These are phyloP conservation scores for Globisporangium takayamanum DNA, from an alignment of 352 stramenopile genomes.

Conservation along the genomic window DNA sequence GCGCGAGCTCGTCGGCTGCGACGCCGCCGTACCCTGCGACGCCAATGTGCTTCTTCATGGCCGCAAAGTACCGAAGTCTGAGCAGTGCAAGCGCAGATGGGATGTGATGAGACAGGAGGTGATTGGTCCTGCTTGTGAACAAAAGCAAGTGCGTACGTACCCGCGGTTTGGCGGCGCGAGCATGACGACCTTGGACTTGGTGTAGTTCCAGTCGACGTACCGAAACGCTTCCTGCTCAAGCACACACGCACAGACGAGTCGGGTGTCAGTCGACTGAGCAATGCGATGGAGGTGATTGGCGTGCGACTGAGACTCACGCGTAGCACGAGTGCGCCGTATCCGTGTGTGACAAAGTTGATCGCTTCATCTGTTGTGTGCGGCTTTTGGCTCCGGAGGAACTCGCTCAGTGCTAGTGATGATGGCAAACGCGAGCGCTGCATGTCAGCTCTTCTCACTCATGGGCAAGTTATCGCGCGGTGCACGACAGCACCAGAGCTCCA, in stretches of 20 bases:
- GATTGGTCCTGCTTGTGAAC: not conserved
- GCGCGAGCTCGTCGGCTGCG: slow-evolving; percentile 49
- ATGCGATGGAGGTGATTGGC: not conserved
- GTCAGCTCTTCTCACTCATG: not conserved
- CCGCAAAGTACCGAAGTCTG: slow-evolving; percentile 55
- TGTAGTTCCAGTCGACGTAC: slow-evolving; percentile 63
- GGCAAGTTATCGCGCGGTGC: not conserved
- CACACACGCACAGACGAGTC: not conserved
- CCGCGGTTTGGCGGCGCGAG: slow-evolving; percentile 62
- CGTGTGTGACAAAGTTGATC: slow-evolving; percentile 67
- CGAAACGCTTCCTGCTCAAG: slow-evolving; percentile 58
- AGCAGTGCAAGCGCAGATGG: not conserved
- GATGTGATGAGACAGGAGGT: not conserved
- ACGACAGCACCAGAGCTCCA: not conserved
- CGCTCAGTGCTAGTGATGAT: slow-evolving; percentile 24
- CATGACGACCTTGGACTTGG: slow-evolving; percentile 71
- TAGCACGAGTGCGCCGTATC: slow-evolving; percentile 63
- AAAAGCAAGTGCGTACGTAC: slow-evolving; percentile 16
- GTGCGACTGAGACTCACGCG: slow-evolving; percentile 24
- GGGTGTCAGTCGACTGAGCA: not conserved
- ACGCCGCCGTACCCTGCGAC: slow-evolving; percentile 50
- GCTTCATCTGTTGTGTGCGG: slow-evolving; percentile 48
- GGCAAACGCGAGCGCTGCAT: not conserved
- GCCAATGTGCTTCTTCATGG: slow-evolving; percentile 50
- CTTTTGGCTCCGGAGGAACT: slow-evolving; percentile 53